These are phyloP conservation scores for Russula abietina DNA, from an alignment of 768 basidiomycete species.

Conservation along the genomic window DNA sequence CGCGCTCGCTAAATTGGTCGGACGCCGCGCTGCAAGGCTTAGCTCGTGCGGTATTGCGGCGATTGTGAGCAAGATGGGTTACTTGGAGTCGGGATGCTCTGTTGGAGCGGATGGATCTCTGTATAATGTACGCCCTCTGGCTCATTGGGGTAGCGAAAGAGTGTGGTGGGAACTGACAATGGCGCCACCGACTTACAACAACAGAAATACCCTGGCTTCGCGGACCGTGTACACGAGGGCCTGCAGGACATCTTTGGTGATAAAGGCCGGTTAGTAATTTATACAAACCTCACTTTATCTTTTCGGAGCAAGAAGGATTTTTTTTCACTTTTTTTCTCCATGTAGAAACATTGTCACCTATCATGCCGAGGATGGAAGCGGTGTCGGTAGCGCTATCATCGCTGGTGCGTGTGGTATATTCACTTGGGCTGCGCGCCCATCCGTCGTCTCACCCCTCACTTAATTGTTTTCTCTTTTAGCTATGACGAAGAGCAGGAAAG, in stretches of 20 bases:
- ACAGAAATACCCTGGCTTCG: conserved; percentile 96
- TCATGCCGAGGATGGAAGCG: conserved; percentile 87
- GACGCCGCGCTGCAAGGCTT: conserved; percentile 81
- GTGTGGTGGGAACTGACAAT: neutral
- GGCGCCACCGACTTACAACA: neutral
- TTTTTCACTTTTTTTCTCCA: neutral
- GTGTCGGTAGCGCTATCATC: conserved; percentile 95
- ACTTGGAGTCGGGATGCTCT: conserved; percentile 82
- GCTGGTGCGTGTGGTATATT: conserved; percentile 48
- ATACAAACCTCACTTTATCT: neutral
- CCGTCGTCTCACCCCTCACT: neutral
- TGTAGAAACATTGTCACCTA: conserved; percentile 64
- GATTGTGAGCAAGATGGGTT: conserved; percentile 91
- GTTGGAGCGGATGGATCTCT: conserved; percentile 93
- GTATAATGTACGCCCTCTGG: conserved; percentile 65
- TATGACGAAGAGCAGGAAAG: conserved; percentile 83
- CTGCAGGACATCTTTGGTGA: conserved; percentile 94
- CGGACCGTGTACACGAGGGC: conserved; percentile 89
- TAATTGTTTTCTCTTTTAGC: conserved; percentile 39
- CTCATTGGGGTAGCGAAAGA: neutral
- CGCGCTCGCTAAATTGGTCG: conserved; percentile 83
- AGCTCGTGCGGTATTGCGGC: conserved; percentile 96
- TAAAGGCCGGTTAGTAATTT: conserved; percentile 68
- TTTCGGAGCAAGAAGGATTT: neutral
- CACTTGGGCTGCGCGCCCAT: neutral